Evolutionary conservation across 129 eudicot genomes (phyloP).

Genomic region (Centrapalus pauciflorus): DNA sequence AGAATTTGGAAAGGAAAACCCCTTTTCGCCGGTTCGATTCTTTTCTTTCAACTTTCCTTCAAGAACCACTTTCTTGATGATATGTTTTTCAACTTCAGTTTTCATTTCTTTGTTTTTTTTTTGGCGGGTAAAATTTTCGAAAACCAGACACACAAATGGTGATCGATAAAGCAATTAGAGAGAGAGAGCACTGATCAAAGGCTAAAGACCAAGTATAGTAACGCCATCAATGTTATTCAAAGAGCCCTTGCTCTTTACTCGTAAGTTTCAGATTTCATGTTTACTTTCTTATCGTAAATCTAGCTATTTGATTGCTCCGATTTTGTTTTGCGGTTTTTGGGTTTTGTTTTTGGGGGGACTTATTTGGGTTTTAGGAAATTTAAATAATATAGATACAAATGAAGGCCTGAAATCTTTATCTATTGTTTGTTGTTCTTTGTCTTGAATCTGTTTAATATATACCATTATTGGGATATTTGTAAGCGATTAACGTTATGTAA

Average conservation of each 20-base stretch:
- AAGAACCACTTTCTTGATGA: neutral
- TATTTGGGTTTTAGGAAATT: constrained; percentile 3
- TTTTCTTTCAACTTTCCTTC: neutral
- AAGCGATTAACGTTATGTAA: neutral
- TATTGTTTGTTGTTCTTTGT: neutral
- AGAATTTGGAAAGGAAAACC: constrained; percentile 6
- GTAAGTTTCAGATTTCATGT: constrained; percentile 32
- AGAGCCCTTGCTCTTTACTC: constrained; percentile 78
- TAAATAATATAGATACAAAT: neutral
- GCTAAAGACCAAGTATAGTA: constrained; percentile 73
- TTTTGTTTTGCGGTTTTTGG: neutral
- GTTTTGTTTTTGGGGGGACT: neutral
- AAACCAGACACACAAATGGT: constrained; percentile 38
- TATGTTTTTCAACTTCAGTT: neutral
- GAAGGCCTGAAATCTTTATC: neutral
- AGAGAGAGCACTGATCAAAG: constrained; percentile 62
- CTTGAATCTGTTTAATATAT: neutral
- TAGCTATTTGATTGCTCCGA: neutral
- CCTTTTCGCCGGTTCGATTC: constrained; percentile 2
- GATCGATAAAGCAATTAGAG: constrained; percentile 69
- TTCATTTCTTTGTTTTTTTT: neutral
- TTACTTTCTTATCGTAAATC: neutral
- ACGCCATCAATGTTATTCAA: constrained; percentile 61
- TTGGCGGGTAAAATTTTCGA: constrained; percentile 1
- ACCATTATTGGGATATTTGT: too few species aligned